Evolutionary conservation across 345 rosid genomes (phyloP), one percentile per base, ranked within the genome.

Genomic region (Eucalyptus leucophloia): DNA sequence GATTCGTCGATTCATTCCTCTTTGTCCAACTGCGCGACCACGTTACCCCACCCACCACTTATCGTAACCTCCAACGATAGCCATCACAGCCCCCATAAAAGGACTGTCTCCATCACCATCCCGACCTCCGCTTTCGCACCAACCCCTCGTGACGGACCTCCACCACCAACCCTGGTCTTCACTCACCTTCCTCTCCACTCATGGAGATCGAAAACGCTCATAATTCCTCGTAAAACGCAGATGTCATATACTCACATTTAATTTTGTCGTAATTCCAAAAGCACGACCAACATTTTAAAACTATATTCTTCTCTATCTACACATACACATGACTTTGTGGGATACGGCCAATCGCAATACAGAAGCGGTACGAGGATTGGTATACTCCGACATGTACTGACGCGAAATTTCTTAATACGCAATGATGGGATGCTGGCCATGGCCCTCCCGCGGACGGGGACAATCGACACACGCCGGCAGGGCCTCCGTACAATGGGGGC

Each of bases 261-360:
- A 69, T 16, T 17, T 69, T 5, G 11, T 72, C 3, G 14, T 77
- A 77, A 37, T 77, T 11, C 47, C 3, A 6, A 11, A 77, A 77
- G 42, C 34, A 65, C 19, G 19, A 8, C 0, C 32, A 7, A n/a
- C 3, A 16, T n/a, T n/a, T 16, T 15, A 15, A 65, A 9, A 56
- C 62, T 53, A 53, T 53, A 19, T 53, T 18, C 0, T 53, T 0
- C 24, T 53, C 56, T 23, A 4, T 56, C 30, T 56, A 9, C 1
- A 4, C 62, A 24, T 56, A 56, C 62, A 2, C 62, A 56, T 4
- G 28, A 23, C 30, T 4, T 9, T 0, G 62, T 56, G 30, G 3
- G 30, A 56, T 56, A 56, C 14, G 13, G 62, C 7, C 62, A 56
- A 56, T 56, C 62, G 62, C 62, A 2, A 56, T 56, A 56, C 62